These are phyloP conservation scores for Tetrapyrgos nigripes DNA, from an alignment of 1,284 basidiomycete species.

Conservation along the genomic window DNA sequence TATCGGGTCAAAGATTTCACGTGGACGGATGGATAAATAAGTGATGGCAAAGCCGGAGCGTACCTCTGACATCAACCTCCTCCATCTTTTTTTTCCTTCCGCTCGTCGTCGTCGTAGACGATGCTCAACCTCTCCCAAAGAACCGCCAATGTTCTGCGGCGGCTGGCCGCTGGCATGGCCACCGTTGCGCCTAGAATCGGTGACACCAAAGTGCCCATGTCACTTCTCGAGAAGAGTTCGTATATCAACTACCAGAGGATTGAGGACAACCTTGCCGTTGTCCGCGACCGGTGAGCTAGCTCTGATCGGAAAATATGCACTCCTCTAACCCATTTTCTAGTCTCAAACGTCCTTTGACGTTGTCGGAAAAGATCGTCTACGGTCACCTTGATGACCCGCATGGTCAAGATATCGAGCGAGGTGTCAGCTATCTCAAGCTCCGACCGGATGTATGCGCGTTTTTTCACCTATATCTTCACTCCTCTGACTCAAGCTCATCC, in stretches of 20 bases:
- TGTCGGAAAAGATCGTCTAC: conserved; percentile 99
- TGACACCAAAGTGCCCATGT: conserved; percentile 94
- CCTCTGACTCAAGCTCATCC: conserved; percentile 19
- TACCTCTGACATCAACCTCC: conserved; percentile 19
- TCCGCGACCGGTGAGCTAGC: conserved; percentile 75
- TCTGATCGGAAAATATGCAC: conserved; percentile 4
- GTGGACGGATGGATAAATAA: conserved; percentile 46
- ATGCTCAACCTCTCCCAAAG: conserved; percentile 74
- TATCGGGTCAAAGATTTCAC: conserved; percentile 37
- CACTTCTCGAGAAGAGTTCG: conserved; percentile 83
- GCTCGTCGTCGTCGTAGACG: conserved; percentile 38
- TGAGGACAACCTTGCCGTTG: conserved; percentile 90
- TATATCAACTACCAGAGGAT: conserved; percentile 99
- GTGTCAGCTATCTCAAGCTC: conserved; percentile 93
- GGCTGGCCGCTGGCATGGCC: conserved; percentile 76
- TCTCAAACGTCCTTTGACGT: conserved; percentile 90
- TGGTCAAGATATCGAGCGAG: conserved; percentile 87
- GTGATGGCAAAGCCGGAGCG: conserved; percentile 24
- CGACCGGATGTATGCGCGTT: conserved; percentile 84
- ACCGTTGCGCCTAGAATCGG: conserved; percentile 84
- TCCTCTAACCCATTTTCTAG: conserved; percentile 49
- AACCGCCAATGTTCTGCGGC: conserved; percentile 65
- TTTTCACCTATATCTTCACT: conserved; percentile 5
- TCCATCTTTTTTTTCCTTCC: conserved; percentile 29
- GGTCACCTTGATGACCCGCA: conserved; percentile 96